Conservation (phyloP, 495 filamentous ascomycete species). For the Aspergillus biplanus region DNA sequence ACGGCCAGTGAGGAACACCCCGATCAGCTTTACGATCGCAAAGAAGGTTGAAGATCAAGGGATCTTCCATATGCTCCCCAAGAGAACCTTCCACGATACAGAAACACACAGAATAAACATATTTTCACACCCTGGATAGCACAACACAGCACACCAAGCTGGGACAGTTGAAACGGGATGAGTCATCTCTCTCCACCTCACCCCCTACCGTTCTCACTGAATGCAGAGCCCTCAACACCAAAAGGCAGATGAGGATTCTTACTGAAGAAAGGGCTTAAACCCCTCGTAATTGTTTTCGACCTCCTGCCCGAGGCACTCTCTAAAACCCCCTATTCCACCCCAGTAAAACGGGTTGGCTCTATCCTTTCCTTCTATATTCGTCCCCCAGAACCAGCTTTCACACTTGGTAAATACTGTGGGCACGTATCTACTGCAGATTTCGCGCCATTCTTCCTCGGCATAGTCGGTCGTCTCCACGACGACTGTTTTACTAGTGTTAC, state of each 20-base stretch:
- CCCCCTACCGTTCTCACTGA: too few species aligned
- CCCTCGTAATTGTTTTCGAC: neutral
- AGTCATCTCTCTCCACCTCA: too few species aligned
- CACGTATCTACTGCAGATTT: conserved; percentile 36
- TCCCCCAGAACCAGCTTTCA: conserved; percentile 30
- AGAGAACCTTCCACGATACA: too few species aligned
- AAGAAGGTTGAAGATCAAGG: too few species aligned
- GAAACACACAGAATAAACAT: too few species aligned
- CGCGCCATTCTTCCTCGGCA: conserved; percentile 49
- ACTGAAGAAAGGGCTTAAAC: neutral
- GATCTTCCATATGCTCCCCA: too few species aligned
- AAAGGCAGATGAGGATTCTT: neutral
- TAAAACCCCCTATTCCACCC: conserved; percentile 22
- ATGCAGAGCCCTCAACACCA: too few species aligned
- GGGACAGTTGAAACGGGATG: too few species aligned
- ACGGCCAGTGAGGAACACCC: too few species aligned
- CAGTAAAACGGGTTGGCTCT: conserved; percentile 17
- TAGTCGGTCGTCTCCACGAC: conserved; percentile 44
- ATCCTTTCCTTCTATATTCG: conserved; percentile 43
- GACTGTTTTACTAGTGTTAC: neutral
- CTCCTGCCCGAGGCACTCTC: conserved; percentile 14
- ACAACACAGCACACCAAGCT: too few species aligned
- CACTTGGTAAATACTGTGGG: conserved; percentile 46
- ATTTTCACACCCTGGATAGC: too few species aligned
- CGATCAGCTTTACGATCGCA: too few species aligned